phyloP scores from a whole-genome alignment of 257 asterid species.

The Rauvolfia tetraphylla region DNA sequence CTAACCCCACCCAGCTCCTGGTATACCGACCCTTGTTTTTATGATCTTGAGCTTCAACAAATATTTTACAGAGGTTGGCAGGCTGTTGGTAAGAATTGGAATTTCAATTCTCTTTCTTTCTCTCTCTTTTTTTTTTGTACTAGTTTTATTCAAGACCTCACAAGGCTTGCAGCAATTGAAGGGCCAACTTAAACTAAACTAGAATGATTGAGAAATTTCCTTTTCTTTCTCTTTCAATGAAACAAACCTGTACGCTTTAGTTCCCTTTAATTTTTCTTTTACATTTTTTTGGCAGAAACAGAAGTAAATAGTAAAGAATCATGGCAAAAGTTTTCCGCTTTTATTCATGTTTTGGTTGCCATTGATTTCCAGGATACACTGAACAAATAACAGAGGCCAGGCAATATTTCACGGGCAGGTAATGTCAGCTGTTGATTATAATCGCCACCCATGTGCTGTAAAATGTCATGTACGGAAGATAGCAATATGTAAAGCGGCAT shows the following conservation, averaged over 20 bases:
- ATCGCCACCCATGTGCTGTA: neutral
- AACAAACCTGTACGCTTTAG: neutral
- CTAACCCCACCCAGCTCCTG: constrained; percentile 76
- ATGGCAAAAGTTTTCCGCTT: neutral
- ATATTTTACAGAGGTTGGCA: constrained; percentile 79
- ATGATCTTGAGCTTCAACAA: constrained; percentile 51
- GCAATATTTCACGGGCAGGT: constrained; percentile 88
- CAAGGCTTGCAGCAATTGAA: neutral
- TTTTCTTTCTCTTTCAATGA: neutral
- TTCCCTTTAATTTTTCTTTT: neutral
- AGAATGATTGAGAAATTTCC: neutral
- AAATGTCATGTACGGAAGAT: neutral
- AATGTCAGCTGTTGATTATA: constrained; percentile 1
- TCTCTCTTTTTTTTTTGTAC: neutral
- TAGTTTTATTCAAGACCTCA: neutral
- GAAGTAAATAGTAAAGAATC: neutral
- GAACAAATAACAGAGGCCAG: constrained; percentile 63
- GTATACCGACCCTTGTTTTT: constrained; percentile 68
- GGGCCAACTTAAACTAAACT: neutral
- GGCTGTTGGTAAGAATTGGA: constrained; percentile 42
- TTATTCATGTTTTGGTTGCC: neutral
- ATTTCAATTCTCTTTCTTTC: neutral
- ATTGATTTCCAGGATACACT: constrained; percentile 41
- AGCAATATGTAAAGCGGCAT: neutral
- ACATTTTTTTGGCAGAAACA: neutral